Conservation (phyloP, 2,329 filamentous ascomycete species). For the Hyphodiscus sp. region DNA sequence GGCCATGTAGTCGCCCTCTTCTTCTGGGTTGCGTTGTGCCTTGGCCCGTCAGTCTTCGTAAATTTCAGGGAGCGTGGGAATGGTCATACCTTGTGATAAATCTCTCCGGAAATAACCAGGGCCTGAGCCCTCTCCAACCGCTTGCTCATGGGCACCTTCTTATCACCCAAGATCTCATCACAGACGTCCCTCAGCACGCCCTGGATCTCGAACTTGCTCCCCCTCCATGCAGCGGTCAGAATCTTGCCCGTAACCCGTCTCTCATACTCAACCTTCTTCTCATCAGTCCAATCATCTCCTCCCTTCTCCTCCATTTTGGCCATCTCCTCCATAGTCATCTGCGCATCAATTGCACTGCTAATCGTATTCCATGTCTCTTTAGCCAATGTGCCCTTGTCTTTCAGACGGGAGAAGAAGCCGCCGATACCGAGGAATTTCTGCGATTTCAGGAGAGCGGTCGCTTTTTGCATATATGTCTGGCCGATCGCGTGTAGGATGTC, state of each 20-base stretch:
- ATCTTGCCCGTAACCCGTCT: conserved; percentile 96
- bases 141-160: conserved; percentile 76
- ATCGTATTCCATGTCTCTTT: conserved; percentile 99
- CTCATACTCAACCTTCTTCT: conserved; percentile 94
- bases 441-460: conserved; percentile 79
- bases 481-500: conserved; percentile 96
- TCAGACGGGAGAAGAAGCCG: conserved; percentile 88
- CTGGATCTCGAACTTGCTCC: conserved; percentile 97
- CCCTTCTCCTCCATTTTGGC: conserved; percentile 89
- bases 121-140: conserved; percentile 86
- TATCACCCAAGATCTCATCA: conserved; percentile 74
- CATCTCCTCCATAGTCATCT: conserved; percentile 99
- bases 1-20: conserved; percentile 97
- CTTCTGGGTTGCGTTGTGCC: conserved; percentile 85
- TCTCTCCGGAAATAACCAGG: conserved; percentile 78
- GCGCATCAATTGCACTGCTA: conserved; percentile 89
- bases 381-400: conserved; percentile 92
- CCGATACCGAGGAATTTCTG: conserved; percentile 96
- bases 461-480: conserved; percentile 82
- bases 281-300: conserved; percentile 96
- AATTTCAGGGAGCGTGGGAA: neutral
- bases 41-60: conserved; percentile 32
- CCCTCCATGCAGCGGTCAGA: conserved; percentile 90
- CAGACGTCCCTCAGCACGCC: conserved; percentile 92
- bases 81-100: conserved; percentile 71